Evolutionary conservation across 1,284 basidiomycete species (phyloP), one percentile per base, ranked within the genome.

Genomic region (Jaminaea rosea): DNA sequence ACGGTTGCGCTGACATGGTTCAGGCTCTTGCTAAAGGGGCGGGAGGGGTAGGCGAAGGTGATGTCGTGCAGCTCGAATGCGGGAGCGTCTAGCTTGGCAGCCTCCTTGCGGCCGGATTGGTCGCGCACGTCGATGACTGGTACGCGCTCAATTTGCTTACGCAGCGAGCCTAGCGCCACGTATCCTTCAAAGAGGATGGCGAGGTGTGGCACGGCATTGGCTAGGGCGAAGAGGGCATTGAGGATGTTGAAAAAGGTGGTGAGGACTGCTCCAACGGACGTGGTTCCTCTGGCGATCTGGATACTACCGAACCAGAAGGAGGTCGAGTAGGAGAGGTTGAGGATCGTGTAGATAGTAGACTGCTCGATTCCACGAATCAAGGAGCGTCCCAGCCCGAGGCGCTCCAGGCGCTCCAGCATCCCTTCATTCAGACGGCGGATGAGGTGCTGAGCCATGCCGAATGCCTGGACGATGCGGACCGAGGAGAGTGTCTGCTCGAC

Each of bases 401-500:
- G 64, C 23, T 72, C 60, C 36, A 77, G 61, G 7, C 72, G 69
- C 32, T 56, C 54, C 26, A 76, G 58, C 60, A 75, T 65, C 37
- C 69, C 60, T 21, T 53, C 36, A 37, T 76, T 69, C 42, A 76
- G 67, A 36, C 69, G 73, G 23, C 62, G 50, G n/a, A 76, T 53
- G 5, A 77, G 61, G 26, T 59, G 55, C 1, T 58, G 47, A 15
- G 63, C 67, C 55, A 76, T 72, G 37, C 73, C 70, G 53, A 77
- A 77, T 4, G 74, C 71, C 53, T 78, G 77, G 19, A 77, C 74
- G 47, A 77, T 70, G 9, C 77, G 67, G 46, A 76, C 71, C 3
- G 73, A 74, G 23, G 69, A 65, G 13, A 78, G 62, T 21, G 76
- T 67, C 50, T 77, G 75, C 47, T 78, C 77, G 50, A 77, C 67